A percentile compares a stretch with the other conserved stretches of the same genome.
These are phyloP conservation scores for Rhizoclosmatium globosum DNA, from an alignment of 192 early-diverging fungal species.

Conservation along the genomic window DNA sequence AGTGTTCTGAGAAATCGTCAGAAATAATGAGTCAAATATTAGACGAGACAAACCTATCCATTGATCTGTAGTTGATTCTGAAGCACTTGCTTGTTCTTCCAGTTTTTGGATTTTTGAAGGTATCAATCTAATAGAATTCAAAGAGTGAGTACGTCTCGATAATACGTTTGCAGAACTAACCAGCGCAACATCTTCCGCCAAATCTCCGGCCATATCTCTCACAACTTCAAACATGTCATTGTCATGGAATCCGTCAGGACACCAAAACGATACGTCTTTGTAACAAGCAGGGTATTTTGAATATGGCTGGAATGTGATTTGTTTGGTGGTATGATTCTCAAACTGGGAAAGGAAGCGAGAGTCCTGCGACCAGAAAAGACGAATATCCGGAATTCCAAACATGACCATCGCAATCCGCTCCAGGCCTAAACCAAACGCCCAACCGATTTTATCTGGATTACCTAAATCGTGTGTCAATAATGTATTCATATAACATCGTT, in stretches of 20 bases:
- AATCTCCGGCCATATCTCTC: conserved; percentile 89
- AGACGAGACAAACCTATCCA: conserved; percentile 74
- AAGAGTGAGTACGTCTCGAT: not conserved
- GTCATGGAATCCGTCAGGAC: conserved; percentile 78
- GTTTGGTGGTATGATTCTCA: conserved; percentile 65
- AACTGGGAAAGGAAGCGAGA: conserved; percentile 89
- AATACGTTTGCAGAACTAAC: conserved; percentile 44
- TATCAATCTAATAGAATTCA: conserved; percentile 69
- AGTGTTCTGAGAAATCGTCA: conserved; percentile 68
- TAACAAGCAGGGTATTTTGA: conserved; percentile 91
- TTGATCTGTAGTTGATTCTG: conserved; percentile 93
- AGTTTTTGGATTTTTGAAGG: conserved; percentile 88
- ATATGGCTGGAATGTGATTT: conserved; percentile 82
- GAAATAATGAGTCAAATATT: not conserved
- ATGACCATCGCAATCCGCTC: conserved; percentile 96
- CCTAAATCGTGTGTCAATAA: conserved; percentile 45
- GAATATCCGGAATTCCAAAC: conserved; percentile 94
- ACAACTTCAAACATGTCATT: conserved; percentile 95
- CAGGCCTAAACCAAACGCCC: conserved; percentile 98
- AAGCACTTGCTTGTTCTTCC: conserved; percentile 86
- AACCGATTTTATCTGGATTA: conserved; percentile 81
- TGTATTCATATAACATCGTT: too few relatives aligned
- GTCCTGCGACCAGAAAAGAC: conserved; percentile 95
- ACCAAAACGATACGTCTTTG: conserved; percentile 97
- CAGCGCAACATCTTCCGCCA: conserved; percentile 88